Evolutionary conservation across 2,329 filamentous ascomycete genomes (phyloP), one percentile per base, ranked within the genome.

Genomic region (Diaporthe velutina): DNA sequence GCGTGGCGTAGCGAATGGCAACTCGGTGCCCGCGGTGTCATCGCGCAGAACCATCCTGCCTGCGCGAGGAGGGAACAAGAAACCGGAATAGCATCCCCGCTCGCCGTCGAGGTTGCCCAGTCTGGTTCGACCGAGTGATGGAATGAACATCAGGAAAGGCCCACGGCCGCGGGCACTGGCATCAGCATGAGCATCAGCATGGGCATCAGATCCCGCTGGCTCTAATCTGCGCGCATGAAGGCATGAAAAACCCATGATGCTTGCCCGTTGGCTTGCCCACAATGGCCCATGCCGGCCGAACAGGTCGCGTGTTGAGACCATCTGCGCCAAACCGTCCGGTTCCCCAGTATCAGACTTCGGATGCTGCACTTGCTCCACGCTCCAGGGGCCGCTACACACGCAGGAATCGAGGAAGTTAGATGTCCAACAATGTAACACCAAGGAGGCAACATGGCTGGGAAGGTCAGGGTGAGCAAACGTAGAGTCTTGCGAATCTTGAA

Each of bases 391-490:
- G 70, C 45, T 64, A 72, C 70, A 68, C 22, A 50, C 61, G 33
- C 64, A 68, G 64, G 64, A 54, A 40, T 54, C 28, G 54, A 64
- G 45, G 57, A 64, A 54, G 58, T 64, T 45, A 64, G 57, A 68
- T 38, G 64, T 68, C 64, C 64, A 68, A 54, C 64, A 68, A 54
- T 72, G 70, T 42, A 64, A 72, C 58, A 72, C 57, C 57, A 45
- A 33, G 70, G 57, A 64, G 70, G 50, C 57, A 54, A 61, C 70
- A 30, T 60, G 70, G 50, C 70, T 72, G 70, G 70, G 48, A 64
- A 42, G 57, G 45, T 35, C 57, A 64, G 38, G n/a, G 57, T 28
- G 50, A 17, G 35, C 45, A 64, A 45, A 72, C 35, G 57, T 35
- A 72, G 54, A 64, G 45, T 58, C 42, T 52, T 64, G 38, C 40